Conservation (phyloP, 345 rosid species). For the Durio zibethinus region DNA sequence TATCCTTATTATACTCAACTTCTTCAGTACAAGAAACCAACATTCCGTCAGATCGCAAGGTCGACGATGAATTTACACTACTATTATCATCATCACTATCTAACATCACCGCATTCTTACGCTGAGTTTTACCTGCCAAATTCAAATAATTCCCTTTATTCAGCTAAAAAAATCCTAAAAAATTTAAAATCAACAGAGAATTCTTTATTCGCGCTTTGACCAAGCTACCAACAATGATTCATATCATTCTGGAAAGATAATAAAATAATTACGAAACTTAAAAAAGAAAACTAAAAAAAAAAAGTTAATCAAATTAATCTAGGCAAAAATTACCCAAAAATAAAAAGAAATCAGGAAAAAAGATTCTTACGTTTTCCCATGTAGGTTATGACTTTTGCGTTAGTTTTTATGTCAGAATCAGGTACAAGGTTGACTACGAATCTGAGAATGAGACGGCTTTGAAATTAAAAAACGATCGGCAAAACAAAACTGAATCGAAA, state of each 20-base stretch:
- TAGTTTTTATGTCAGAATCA: constrained; percentile 21
- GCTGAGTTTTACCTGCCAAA: constrained; percentile 50
- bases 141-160: neutral
- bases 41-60: constrained; percentile 49
- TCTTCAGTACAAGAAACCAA: constrained; percentile 53
- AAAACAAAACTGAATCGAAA: constrained; percentile 25
- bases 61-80: constrained; percentile 74
- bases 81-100: constrained; percentile 82
- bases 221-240: neutral
- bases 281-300: no score
- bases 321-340: neutral
- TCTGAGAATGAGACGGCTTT: constrained; percentile 23
- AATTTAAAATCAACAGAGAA: neutral
- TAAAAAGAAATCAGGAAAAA: neutral
- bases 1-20: constrained; percentile 58
- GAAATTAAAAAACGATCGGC: constrained; percentile 23
- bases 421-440: constrained; percentile 34
- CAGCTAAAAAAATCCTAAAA: neutral
- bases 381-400: constrained; percentile 11
- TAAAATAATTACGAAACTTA: neutral
- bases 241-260: neutral
- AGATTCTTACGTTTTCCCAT: constrained; percentile 75
- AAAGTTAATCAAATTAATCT: neutral
- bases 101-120: constrained; percentile 48
- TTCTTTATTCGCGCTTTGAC: neutral